phyloP scores from a whole-genome alignment of 2,329 filamentous ascomycete genomes.

The Fusarium succisae region DNA sequence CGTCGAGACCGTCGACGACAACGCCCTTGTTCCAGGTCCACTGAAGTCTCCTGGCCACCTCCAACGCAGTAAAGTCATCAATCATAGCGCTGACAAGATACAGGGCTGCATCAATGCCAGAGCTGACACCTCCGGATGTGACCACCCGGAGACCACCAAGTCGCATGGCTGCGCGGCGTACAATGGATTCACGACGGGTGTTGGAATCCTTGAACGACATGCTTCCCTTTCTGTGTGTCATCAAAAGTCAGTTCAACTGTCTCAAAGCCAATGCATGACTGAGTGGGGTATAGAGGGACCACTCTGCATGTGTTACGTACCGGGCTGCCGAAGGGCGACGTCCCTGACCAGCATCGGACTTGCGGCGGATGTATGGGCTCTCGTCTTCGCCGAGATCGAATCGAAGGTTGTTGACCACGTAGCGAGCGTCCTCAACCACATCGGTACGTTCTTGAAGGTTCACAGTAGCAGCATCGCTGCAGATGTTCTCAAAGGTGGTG shows the following conservation, averaged over 20 bases:
- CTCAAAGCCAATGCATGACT: conserved; percentile 34
- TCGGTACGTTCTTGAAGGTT: conserved; percentile 81
- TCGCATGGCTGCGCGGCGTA: conserved; percentile 79
- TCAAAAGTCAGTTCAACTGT: conserved; percentile 38
- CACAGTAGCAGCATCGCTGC: conserved; percentile 75
- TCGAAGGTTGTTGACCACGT: conserved; percentile 90
- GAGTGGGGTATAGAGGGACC: conserved; percentile 36
- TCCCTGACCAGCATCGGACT: conserved; percentile 66
- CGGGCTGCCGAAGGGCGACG: conserved; percentile 69
- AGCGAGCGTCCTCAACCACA: conserved; percentile 81
- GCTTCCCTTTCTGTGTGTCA: conserved; percentile 74
- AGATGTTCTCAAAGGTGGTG: conserved; percentile 83
- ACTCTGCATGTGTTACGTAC: conserved; percentile 53
- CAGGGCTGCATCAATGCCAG: conserved; percentile 83
- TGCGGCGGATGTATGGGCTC: conserved; percentile 83
- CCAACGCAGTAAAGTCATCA: conserved; percentile 77
- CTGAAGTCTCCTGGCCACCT: conserved; percentile 79
- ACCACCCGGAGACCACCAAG: conserved; percentile 77
- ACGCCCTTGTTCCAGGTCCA: conserved; percentile 88
- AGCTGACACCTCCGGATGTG: conserved; percentile 80
- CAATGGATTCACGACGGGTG: conserved; percentile 80
- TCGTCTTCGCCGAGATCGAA: conserved; percentile 86
- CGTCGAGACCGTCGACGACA: conserved; percentile 85
- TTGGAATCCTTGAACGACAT: conserved; percentile 82
- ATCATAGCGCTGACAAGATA: conserved; percentile 88